A percentile compares a stretch with the other conserved stretches of the same genome.
These are phyloP conservation scores for Pythium aphanidermatum DNA, from an alignment of 352 stramenopile species.

Conservation along the genomic window DNA sequence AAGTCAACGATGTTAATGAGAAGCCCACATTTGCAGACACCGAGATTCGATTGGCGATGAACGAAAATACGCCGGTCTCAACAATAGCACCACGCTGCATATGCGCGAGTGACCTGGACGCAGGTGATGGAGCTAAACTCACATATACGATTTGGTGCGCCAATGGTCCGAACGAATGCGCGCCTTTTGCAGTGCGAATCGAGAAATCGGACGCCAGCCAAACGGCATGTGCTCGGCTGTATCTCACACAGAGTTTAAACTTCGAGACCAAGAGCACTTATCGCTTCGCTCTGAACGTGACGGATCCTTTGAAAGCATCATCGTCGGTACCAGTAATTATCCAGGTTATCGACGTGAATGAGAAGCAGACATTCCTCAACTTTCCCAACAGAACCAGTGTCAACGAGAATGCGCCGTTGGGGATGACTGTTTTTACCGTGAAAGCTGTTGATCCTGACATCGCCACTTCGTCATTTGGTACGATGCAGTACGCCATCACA, in stretches of 20 bases:
- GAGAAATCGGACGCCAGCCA: conserved; percentile 35
- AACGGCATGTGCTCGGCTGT: conserved; percentile 30
- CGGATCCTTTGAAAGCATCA: conserved; percentile 23
- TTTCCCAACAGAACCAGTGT: conserved; percentile 24
- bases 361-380: conserved; percentile 29
- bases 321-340: conserved; percentile 21
- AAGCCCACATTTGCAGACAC: conserved; percentile 31
- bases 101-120: conserved; percentile 32
- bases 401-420: conserved; percentile 23
- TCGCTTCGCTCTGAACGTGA: conserved; percentile 27
- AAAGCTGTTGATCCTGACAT: conserved; percentile 34
- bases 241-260: conserved; percentile 29
- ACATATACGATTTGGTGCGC: conserved; percentile 35
- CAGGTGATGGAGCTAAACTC: conserved; percentile 29
- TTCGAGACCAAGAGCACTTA: conserved; percentile 37
- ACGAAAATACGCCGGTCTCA: conserved; percentile 24
- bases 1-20: conserved; percentile 52
- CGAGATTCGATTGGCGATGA: conserved; percentile 24
- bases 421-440: conserved; percentile 24
- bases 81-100: conserved; percentile 29
- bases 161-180: conserved; percentile 21
- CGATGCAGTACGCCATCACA: conserved; percentile 28
- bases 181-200: conserved; percentile 27
- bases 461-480: conserved; percentile 20
- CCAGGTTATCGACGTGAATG: conserved; percentile 46